Percentiles rank a stretch among this genome's conserved stretches.
phyloP scores from a whole-genome alignment of 768 basidiomycete species.

The Xerocomellus intermedius region DNA sequence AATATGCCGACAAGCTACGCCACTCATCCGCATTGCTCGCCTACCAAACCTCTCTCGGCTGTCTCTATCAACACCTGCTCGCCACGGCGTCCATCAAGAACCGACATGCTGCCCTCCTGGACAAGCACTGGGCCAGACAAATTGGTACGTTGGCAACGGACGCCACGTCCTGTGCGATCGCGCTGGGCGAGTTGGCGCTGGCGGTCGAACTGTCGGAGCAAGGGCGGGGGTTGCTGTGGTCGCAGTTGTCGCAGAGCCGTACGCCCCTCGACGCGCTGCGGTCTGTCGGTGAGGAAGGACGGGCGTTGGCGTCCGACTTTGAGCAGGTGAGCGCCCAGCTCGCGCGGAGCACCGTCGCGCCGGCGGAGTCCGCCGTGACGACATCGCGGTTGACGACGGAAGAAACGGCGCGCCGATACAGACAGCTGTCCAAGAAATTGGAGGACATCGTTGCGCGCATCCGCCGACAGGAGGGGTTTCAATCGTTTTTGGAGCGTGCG shows the following conservation, averaged over 20 bases:
- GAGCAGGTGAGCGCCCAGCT: slow-evolving; percentile 20
- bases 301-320: slow-evolving; percentile 25
- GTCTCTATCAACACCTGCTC: slow-evolving; percentile 21
- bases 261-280: slow-evolving; percentile 28
- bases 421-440: slow-evolving; percentile 17
- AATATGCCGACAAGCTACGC: background rate
- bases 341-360: background rate
- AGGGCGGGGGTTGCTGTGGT: slow-evolving; percentile 31
- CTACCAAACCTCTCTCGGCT: slow-evolving; percentile 18
- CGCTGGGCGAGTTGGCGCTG: slow-evolving; percentile 12
- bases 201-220: slow-evolving; percentile 38
- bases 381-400: slow-evolving; percentile 11
- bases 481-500: slow-evolving; percentile 29
- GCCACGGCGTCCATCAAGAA: slow-evolving; percentile 15
- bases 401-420: slow-evolving; percentile 15
- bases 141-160: slow-evolving; percentile 18
- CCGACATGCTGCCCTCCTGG: slow-evolving; percentile 13
- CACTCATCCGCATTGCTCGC: slow-evolving; percentile 24
- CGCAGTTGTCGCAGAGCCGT: slow-evolving; percentile 26
- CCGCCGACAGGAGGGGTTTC: slow-evolving; percentile 26
- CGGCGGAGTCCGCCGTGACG: background rate
- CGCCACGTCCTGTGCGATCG: slow-evolving; percentile 29
- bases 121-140: background rate
- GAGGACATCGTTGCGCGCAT: slow-evolving; percentile 22
- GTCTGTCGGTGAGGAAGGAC: slow-evolving; percentile 10